Conservation (phyloP, 495 filamentous ascomycete genomes). For the Penicillium turbatum region DNA sequence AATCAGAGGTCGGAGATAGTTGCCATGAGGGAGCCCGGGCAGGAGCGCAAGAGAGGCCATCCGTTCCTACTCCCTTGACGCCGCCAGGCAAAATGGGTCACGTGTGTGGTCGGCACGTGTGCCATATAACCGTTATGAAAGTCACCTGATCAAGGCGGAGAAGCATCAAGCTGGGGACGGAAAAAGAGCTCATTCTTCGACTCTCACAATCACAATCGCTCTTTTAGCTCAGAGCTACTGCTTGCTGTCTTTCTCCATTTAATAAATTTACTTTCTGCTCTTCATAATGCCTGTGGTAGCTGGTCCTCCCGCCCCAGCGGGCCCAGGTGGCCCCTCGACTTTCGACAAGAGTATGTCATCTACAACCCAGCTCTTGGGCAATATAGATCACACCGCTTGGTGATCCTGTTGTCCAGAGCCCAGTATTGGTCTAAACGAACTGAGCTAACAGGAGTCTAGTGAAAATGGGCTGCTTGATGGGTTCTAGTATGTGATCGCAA, state of each 20-base stretch:
- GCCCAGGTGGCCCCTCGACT: constrained; percentile 64
- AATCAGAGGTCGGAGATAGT: constrained; percentile 25
- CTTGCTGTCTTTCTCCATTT: not conserved
- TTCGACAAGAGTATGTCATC: constrained; percentile 81
- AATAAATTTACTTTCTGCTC: not conserved
- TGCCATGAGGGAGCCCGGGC: constrained; percentile 28
- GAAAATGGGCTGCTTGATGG: constrained; percentile 98
- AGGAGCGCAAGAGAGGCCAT: constrained; percentile 21
- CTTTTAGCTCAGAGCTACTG: constrained; percentile 4
- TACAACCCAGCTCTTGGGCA: not conserved
- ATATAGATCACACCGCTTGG: not conserved
- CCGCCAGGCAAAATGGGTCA: constrained; percentile 13
- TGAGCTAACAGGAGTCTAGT: constrained; percentile 51
- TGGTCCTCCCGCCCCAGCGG: constrained; percentile 44
- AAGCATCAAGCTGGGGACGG: constrained; percentile 11
- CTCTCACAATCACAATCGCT: not conserved
- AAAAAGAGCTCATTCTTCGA: constrained; percentile 18
- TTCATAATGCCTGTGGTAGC: constrained; percentile 65
- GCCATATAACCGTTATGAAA: not conserved
- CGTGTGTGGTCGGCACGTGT: constrained; percentile 20
- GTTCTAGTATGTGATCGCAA: constrained; percentile 67
- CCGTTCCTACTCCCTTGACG: constrained; percentile 25
- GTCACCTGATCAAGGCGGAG: constrained; percentile 25
- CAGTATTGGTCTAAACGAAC: not conserved
- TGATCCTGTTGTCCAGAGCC: not conserved